Evolutionary conservation across 1,284 basidiomycete species (phyloP), one percentile per base, ranked within the genome.

Genomic region (Cryptococcus amylolentus): DNA sequence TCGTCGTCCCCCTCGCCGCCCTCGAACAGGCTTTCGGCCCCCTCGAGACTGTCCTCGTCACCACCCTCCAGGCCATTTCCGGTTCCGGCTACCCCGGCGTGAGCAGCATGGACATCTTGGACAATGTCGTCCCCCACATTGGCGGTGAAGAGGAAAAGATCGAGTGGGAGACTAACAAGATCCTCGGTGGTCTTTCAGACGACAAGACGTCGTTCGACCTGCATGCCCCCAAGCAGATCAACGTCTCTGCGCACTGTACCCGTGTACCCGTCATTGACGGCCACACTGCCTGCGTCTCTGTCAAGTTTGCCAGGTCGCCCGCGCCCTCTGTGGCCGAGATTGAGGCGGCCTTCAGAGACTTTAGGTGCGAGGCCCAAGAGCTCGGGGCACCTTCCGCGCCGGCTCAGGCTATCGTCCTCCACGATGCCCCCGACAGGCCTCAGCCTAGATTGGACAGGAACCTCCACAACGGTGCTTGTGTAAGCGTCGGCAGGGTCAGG

Each of bases 101-200:
- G 0, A 80, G 91, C 42, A 84, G 84, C 54, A 82, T 99, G 57
- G 96, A 98, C 78, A 92, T 98, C 72, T 72, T 97, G 64, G 96
- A 98, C 80, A 98, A 99, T 79, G 83, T 99, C 73, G 88, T 99
- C 2, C 95, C 95, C 2, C 88, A 89, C 78, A 98, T 99, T 75
- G 79, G 84, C 40, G 91, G 94, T 41, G 95, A 99, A 75, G 83
- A 84, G 73, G 84, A 84, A 69, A 99, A 98, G 79, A 94, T 98
- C 63, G 95, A 99, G 77, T 97, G 92, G 93, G 95, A 99, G 79
- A 88, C 90, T 14, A 83, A 88, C 71, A 99, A 98, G 81, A 98
- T 99, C 70, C 86, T 99, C 27, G 96, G 96, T 37, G 89, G 87
- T 1, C 68, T 96, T 57, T 71, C 80, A 2, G 77, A 82, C 23